phyloP scores from a whole-genome alignment of 257 asterid species.

The Rauvolfia tetraphylla region DNA sequence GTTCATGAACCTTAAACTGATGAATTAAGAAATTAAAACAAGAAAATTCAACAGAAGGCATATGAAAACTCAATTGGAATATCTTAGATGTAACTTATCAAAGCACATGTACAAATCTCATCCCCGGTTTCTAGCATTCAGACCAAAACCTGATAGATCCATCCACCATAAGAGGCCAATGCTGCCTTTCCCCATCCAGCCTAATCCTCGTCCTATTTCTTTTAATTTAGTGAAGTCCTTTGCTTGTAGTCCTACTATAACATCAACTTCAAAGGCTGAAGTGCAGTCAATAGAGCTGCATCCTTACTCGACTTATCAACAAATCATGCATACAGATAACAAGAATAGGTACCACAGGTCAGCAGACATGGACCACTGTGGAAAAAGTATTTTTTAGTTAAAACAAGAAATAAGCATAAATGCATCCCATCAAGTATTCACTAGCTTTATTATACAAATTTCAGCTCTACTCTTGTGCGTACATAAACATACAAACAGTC shows the following conservation, averaged over 20 bases:
- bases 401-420: not conserved
- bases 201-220: not conserved
- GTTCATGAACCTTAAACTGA: not conserved
- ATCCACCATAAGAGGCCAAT: not conserved
- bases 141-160: not conserved
- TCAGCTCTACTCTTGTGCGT: not conserved
- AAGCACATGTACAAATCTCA: not conserved
- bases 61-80: not conserved
- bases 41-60: not conserved
- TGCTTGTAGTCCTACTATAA: not conserved
- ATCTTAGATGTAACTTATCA: not conserved
- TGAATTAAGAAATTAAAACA: not conserved
- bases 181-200: not conserved
- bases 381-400: not conserved
- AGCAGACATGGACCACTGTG: not conserved
- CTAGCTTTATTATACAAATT: constrained; percentile 1
- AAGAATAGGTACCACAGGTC: not conserved
- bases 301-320: not conserved
- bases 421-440: not conserved
- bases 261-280: not conserved
- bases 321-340: not conserved
- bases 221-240: not conserved
- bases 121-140: not conserved
- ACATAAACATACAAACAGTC: not conserved
- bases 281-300: not conserved